Evolutionary conservation across 441 rosid species (phyloP).

Genomic region (Daphne laureola): DNA sequence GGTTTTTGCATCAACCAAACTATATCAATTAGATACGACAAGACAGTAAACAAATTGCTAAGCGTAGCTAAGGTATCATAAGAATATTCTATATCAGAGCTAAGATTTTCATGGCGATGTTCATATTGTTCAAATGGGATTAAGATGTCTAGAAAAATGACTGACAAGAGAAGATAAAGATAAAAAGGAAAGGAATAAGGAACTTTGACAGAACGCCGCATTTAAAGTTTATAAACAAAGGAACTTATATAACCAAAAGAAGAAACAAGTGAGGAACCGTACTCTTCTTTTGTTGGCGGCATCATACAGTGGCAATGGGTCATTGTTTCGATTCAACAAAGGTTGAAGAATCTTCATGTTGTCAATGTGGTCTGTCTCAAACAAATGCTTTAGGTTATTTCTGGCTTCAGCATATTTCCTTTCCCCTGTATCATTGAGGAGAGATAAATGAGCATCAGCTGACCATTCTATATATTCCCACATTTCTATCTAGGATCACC

Average conservation of each 20-base stretch:
- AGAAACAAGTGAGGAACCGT: background rate
- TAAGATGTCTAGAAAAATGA: background rate
- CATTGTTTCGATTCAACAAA: slow-evolving; percentile 46
- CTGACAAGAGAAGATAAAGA: background rate
- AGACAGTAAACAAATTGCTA: background rate
- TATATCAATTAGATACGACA: background rate
- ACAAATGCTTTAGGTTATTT: slow-evolving; percentile 34
- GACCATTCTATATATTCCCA: background rate
- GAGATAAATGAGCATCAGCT: slow-evolving; percentile 20
- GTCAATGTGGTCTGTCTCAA: slow-evolving; percentile 48
- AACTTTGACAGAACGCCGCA: too few species aligned
- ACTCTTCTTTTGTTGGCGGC: slow-evolving; percentile 57
- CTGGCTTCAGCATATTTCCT: slow-evolving; percentile 43
- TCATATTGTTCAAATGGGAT: too few species aligned
- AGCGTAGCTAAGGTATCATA: too few species aligned
- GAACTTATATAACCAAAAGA: too few species aligned
- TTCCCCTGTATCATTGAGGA: slow-evolving; percentile 37
- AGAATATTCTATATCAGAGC: too few species aligned
- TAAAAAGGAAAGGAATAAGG: background rate
- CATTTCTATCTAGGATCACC: slow-evolving; percentile 27
- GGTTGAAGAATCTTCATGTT: slow-evolving; percentile 64
- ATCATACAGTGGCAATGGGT: slow-evolving; percentile 51
- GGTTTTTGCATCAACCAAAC: background rate
- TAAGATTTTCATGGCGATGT: too few species aligned
- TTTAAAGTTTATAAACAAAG: too few species aligned